phyloP scores from a whole-genome alignment of 202 grass and related monocot species.

The Carex sylvatica region DNA sequence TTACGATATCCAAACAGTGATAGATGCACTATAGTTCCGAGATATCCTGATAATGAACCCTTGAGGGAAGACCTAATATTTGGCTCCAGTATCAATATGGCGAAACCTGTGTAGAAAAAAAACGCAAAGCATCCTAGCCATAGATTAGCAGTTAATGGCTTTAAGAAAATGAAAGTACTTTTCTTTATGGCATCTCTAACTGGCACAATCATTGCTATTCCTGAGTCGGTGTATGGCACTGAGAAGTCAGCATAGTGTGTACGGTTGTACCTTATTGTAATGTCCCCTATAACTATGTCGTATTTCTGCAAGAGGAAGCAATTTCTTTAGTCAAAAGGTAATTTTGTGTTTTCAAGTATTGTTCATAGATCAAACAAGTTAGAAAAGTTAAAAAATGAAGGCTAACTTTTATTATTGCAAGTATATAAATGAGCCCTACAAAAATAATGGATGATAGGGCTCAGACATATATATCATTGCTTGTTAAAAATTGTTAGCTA shows the following conservation, averaged over 20 bases:
- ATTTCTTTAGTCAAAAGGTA: background rate
- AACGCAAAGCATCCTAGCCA: conserved; percentile 47
- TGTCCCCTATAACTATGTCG: conserved; percentile 45
- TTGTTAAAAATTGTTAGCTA: too few species aligned
- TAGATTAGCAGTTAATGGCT: conserved; percentile 41
- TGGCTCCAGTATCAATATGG: conserved; percentile 44
- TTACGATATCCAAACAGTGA: conserved; percentile 32
- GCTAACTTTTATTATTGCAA: too few species aligned
- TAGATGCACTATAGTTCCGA: conserved; percentile 42
- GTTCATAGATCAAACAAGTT: background rate
- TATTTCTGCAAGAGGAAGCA: conserved; percentile 26
- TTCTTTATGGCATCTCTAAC: conserved; percentile 25
- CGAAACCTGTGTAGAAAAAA: conserved; percentile 49
- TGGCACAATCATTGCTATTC: conserved; percentile 64
- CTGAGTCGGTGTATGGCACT: conserved; percentile 48
- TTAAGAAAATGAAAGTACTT: conserved; percentile 41
- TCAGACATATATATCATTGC: too few species aligned
- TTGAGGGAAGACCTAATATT: conserved; percentile 33
- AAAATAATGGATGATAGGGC: too few species aligned
- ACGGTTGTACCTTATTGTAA: conserved; percentile 58
- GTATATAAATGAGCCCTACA: too few species aligned
- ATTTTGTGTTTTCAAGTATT: background rate
- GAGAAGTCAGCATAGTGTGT: conserved; percentile 53
- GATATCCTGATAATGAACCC: conserved; percentile 34
- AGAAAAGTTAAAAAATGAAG: background rate